These are phyloP conservation scores for Ottelia alismoides DNA, from an alignment of 106 monocot species.

Conservation along the genomic window DNA sequence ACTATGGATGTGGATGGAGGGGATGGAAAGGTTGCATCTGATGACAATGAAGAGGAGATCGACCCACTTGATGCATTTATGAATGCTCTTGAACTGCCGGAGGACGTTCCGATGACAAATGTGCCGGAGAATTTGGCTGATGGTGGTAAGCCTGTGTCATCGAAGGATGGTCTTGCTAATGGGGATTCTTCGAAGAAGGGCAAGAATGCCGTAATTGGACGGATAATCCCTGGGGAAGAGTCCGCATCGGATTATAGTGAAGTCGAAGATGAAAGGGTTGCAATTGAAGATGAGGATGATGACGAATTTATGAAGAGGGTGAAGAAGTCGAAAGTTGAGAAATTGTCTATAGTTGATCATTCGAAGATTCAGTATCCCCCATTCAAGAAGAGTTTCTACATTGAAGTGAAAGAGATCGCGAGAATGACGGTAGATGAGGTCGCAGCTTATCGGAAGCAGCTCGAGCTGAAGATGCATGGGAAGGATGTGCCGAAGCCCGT, in stretches of 20 bases:
- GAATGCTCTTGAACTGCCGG: slow-evolving; percentile 77
- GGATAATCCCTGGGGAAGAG: slow-evolving; percentile 85
- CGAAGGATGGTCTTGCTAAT: slow-evolving; percentile 32
- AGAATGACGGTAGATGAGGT: slow-evolving; percentile 76
- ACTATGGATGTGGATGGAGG: slow-evolving; percentile 21
- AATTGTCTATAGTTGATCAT: slow-evolving; percentile 75
- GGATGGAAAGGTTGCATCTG: slow-evolving; percentile 10
- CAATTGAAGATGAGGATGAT: slow-evolving; percentile 76
- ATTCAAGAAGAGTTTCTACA: slow-evolving; percentile 93
- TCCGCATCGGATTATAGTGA: slow-evolving; percentile 70
- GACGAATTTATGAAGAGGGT: slow-evolving; percentile 93
- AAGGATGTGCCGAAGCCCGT: slow-evolving; percentile 96
- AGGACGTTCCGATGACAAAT: slow-evolving; percentile 34
- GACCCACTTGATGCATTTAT: slow-evolving; percentile 97
- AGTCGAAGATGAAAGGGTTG: slow-evolving; percentile 38
- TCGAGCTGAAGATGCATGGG: slow-evolving; percentile 89
- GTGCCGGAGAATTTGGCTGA: slow-evolving; percentile 1
- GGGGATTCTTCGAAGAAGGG: slow-evolving; percentile 31
- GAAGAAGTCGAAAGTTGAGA: slow-evolving; percentile 94
- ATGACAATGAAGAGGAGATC: slow-evolving; percentile 48
- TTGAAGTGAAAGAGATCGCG: slow-evolving; percentile 74
- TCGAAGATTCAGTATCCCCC: slow-evolving; percentile 81
- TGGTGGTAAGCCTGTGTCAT: slow-evolving; percentile 10
- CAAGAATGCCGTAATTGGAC: slow-evolving; percentile 44
- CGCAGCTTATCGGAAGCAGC: slow-evolving; percentile 49